A percentile compares a stretch with the other conserved stretches of the same genome.
Conservation (phyloP, 176 grass and related monocot genomes). For the Neostapfia colusana region DNA sequence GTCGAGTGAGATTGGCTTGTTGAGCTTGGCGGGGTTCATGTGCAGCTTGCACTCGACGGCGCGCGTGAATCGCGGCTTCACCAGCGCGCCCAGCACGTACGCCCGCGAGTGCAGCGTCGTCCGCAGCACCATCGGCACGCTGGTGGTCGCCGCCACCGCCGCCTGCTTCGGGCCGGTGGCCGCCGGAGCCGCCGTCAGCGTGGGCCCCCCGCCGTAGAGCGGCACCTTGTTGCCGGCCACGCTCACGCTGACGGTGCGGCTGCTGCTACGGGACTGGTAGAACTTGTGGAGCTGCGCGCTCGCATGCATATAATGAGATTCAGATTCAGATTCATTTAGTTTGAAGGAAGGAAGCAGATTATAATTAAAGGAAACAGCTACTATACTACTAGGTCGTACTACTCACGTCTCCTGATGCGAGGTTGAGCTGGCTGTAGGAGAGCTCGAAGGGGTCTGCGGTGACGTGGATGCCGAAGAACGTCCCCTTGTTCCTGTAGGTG, state of each 20-base stretch:
- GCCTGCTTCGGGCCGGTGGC: not conserved
- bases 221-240: conserved; percentile 82
- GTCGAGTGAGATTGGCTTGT: conserved; percentile 40
- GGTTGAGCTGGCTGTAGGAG: conserved; percentile 67
- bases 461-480: conserved; percentile 92
- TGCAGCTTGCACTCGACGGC: conserved; percentile 57
- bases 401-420: conserved; percentile 68
- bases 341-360: too few relatives aligned
- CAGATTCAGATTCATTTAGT: too few relatives aligned
- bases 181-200: conserved; percentile 40
- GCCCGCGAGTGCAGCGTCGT: conserved; percentile 65
- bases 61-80: conserved; percentile 67
- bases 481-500: conserved; percentile 81
- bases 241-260: conserved; percentile 55
- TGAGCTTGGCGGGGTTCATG: conserved; percentile 60
- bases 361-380: too few relatives aligned
- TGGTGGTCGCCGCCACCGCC: not conserved
- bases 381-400: too few relatives aligned
- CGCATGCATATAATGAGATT: too few relatives aligned
- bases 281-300: conserved; percentile 73
- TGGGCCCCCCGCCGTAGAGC: conserved; percentile 78
- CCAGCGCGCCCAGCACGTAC: conserved; percentile 77
- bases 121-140: conserved; percentile 40
- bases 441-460: conserved; percentile 53
- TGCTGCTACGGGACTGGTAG: conserved; percentile 85